Evolutionary conservation across 768 basidiomycete species (phyloP), one percentile per base, ranked within the genome.

Genomic region (Boletus vermiculosoides): DNA sequence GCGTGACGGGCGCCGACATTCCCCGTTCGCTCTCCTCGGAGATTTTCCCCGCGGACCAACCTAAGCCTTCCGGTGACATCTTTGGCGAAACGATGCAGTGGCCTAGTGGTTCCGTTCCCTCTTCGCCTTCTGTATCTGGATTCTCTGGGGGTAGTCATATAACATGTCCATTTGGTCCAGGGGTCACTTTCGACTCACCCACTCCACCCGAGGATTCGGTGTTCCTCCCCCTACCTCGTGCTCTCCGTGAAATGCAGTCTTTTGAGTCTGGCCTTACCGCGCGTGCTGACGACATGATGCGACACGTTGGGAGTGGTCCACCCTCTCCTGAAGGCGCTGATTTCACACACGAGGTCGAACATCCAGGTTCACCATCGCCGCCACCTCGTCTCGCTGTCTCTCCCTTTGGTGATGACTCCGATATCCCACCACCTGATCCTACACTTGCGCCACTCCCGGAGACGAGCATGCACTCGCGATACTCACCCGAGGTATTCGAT

Each of bases 201-300:
- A 69, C 77, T 0, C 76, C 80, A 57, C 77, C 73, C 34, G 76
- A 78, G 9, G 70, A 74, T 1, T 51, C 75, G 1, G 71, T 82
- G 18, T 76, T 73, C 47, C 67, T 83, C 5, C 75, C 77, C 5
- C 63, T 80, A 2, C 79, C 83, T 1, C 83, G 81, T 5, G 76
- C 78, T 42, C 69, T 94, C n/a, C 86, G 90, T 23, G 87, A 87
- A 68, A 89, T 92, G 86, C 90, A 92, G 62, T 90, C 88, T 0
- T 94, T 93, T 66, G 92, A 94, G 62, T 92, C 90, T 5, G 85
- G 85, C 1, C 69, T 88, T 37, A 94, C 92, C 0, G 90, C 88
- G 0, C 81, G 84, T 23, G 87, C 88, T 47, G 78, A 67, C 16
- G 70, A 73, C 52, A 64, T 65, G 54, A 56, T 62, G 50, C 67